These are phyloP conservation scores for Ustilaginoidea virens DNA, from an alignment of 2,329 filamentous ascomycete genomes.

Conservation along the genomic window DNA sequence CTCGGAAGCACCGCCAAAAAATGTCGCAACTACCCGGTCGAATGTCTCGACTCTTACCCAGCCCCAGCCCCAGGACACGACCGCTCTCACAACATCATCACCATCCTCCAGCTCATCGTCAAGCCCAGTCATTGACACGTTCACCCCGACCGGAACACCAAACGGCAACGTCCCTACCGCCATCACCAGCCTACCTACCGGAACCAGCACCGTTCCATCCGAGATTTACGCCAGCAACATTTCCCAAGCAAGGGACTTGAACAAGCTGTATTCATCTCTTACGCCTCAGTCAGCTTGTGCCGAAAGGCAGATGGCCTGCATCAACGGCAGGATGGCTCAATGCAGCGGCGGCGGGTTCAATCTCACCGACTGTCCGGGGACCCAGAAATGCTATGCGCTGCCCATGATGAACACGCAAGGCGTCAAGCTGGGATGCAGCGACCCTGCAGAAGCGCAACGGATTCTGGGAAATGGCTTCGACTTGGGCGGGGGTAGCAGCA, in stretches of 20 bases:
- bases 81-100: neutral
- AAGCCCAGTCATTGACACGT: constrained; percentile 4
- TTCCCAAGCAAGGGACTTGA: constrained; percentile 27
- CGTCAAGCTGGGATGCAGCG: constrained; percentile 32
- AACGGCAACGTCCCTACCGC: constrained; percentile 26
- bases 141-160: constrained; percentile 19
- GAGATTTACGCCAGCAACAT: constrained; percentile 29
- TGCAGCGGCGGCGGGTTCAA: constrained; percentile 29
- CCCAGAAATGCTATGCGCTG: constrained; percentile 33
- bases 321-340: constrained; percentile 30
- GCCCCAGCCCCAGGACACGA: too few species aligned
- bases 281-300: constrained; percentile 30
- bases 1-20: too few species aligned
- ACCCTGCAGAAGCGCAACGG: constrained; percentile 21
- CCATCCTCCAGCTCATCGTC: constrained; percentile 5
- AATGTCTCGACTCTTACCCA: too few species aligned
- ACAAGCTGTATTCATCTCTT: constrained; percentile 28
- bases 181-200: constrained; percentile 17
- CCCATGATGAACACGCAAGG: constrained; percentile 34
- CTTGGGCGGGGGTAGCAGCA: constrained; percentile 3
- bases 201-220: constrained; percentile 24
- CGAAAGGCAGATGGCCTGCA: constrained; percentile 33
- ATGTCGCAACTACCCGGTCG: too few species aligned
- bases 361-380: constrained; percentile 21
- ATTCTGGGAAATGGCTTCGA: constrained; percentile 26